Evolutionary conservation across 2,329 filamentous ascomycete genomes (phyloP), one percentile per base, ranked within the genome.

Genomic region (Fusarium domesticum): DNA sequence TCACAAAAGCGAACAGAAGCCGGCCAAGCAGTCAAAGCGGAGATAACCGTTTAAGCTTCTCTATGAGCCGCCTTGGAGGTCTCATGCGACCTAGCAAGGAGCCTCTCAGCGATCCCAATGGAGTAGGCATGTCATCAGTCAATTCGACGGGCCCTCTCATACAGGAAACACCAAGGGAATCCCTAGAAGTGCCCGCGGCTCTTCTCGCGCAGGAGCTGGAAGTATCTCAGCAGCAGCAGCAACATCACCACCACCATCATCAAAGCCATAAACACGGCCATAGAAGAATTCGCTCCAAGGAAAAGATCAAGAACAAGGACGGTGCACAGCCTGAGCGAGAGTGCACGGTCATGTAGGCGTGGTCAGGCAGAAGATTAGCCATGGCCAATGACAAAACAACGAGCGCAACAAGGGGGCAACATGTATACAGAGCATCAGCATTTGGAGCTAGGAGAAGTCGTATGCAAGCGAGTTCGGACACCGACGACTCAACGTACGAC

Each of bases 11-110:
- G 54, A 68, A 53, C 66, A 63, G 74, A 53, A 81, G 80, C 52
- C 74, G 81, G 11, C 77, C 81, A 5, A 67, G 66, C 15, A 84
- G 81, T 55, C 78, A 83, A 53, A 74, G 71, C 1, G 77, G 79
- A 19, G 81, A 84, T 52, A 72, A 71, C 14, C 72, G 81, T 4
- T 74, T 81, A 43, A 81, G 77, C 56, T 67, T 76, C 15, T 78
- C 76, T 3, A 80, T 84, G 61, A 75, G 73, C 14, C 73, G 77
- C n/a, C 63, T 81, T 4, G 74, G 73, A 8, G 71, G 74, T 0
- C 69, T 80, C 6, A 73, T 75, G 55, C 74, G 72, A 39, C 56
- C 70, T 7, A 78, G 75, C 64, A 77, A 70, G 56, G 78, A 81
- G 46, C 69, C 43, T 6, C 51, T 61, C 10, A 56, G 44, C 35